phyloP scores from a whole-genome alignment of 371 early-diverging fungal genomes.

The Zychaea mexicana region DNA sequence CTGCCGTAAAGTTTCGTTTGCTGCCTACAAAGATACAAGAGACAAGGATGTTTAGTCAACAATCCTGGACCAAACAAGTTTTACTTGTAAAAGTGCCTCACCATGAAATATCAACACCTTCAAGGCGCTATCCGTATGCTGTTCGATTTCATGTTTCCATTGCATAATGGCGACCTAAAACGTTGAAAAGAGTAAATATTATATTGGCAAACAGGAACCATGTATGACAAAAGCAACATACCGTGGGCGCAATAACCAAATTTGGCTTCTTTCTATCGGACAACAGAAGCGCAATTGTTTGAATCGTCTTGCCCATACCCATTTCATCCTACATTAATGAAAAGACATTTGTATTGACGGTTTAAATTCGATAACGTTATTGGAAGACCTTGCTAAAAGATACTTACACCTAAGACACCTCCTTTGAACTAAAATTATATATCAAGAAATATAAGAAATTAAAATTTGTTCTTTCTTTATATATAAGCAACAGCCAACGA shows the following conservation, averaged over 20 bases:
- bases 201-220: background rate
- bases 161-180: slow-evolving; percentile 82
- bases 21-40: slow-evolving; percentile 23
- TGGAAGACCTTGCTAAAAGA: background rate
- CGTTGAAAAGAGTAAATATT: background rate
- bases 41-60: background rate
- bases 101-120: slow-evolving; percentile 79
- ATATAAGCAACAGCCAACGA: too few species aligned
- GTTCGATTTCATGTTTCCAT: slow-evolving; percentile 84
- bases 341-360: too few species aligned
- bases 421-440: slow-evolving; percentile 64
- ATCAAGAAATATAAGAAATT: background rate
- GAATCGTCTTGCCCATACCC: slow-evolving; percentile 99
- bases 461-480: background rate
- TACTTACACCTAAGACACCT: slow-evolving; percentile 74
- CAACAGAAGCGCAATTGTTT: slow-evolving; percentile 87
- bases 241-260: slow-evolving; percentile 85
- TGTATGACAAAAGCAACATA: slow-evolving; percentile 6
- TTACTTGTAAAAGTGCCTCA: slow-evolving; percentile 4
- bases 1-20: slow-evolving; percentile 50
- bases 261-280: slow-evolving; percentile 71
- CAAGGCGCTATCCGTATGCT: slow-evolving; percentile 68
- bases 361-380: background rate
- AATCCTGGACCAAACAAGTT: background rate
- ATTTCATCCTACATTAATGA: slow-evolving; percentile 77